Evolutionary conservation across 2,329 filamentous ascomycete species (phyloP), one percentile per base, ranked within the genome.

Genomic region (Fusarium sp.): DNA sequence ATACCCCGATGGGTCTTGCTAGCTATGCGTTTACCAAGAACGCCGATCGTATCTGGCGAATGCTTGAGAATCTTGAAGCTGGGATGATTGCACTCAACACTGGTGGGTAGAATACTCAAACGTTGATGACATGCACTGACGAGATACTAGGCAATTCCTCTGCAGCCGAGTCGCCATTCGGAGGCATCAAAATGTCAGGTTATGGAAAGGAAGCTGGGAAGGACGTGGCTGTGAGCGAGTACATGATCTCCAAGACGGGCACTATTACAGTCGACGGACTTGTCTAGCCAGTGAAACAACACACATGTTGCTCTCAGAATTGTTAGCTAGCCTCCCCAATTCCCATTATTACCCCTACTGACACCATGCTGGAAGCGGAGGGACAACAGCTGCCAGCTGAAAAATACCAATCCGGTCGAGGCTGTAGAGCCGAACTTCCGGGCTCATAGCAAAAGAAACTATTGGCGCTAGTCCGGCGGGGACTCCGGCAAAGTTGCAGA

Each of bases 181-280:
- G 73, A 1, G 73, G 70, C 0, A 74, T 75, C 12, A 75, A 72
- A 5, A 57, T 68, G 39, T 75, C 64, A 6, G 73, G 73, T 0
- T 74, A 73, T 30, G 70, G 73, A 0, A 75, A 75, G 38, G 73
- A 75, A 31, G 57, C 84, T 54, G 83, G 83, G 31, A 84, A 84
- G 55, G 83, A 85, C 12, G 79, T 84, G 5, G 83, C 83, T 0
- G 79, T 85, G 9, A 79, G 82, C 24, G 83, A 85, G 58, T 85
- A 83, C 30, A 77, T 85, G 28, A 78, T 85, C 22, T 82, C 82
- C 0, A 85, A 85, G 74, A 83, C 82, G 0, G 71, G 41, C 1
- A 73, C 70, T 0, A 28, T 73, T 0, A 68, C 57, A 11, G 11
- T 73, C 0, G 16, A 72, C 3, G 68, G 61, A 0, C 30, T 68